Evolutionary conservation across 306 rosid genomes (phyloP), one percentile per base, ranked within the genome.

Genomic region (Begonia loranthoides): DNA sequence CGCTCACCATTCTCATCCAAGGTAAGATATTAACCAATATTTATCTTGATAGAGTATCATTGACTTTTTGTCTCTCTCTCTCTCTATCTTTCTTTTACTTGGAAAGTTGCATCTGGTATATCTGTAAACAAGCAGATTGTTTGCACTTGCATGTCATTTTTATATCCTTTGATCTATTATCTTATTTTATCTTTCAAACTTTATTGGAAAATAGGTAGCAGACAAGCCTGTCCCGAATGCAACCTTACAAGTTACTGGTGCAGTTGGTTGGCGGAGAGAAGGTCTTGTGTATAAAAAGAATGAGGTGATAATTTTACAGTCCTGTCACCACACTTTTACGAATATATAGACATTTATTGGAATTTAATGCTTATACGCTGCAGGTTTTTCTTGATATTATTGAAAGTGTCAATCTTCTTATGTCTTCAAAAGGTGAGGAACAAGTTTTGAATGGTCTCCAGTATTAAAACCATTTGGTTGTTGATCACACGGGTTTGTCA

Each of bases 241-340:
- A 15, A 87, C 96, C 46, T 79, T 87, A 68, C 94, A 87, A 87
- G 96, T 87, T 63, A 87, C 96, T 0, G 94, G 96, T 45, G 94
- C 96, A 63, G 92, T 87, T 76, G 92, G 95, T 71, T 83, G 96
- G 94, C 79, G 87, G 59, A 80, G 94, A 75, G 96, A 87, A 68
- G 96, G 96, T 65, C 96, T 83, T 61, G 74, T 41, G 33, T 87
- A 87, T 69, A 87, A 87, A 74, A 87, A 87, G 77, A 87, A 87
- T 55, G 87, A 87, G 83, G 92, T 80, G 66, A 64, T 34, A 15
- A 45, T 45, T 47, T 11, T 19, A 19, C 28, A 19, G 13, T 9
- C 56, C 45, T 54, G n/a, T 19, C 22, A 19, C 36, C 36, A 28
- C 54, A 55, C 21, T 63, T 34, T 33, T 47, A 65, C 54, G 17